Percentiles rank a stretch among this genome's conserved stretches.
Conservation (phyloP, 345 rosid species). For the Eucalyptus curtisii region DNA sequence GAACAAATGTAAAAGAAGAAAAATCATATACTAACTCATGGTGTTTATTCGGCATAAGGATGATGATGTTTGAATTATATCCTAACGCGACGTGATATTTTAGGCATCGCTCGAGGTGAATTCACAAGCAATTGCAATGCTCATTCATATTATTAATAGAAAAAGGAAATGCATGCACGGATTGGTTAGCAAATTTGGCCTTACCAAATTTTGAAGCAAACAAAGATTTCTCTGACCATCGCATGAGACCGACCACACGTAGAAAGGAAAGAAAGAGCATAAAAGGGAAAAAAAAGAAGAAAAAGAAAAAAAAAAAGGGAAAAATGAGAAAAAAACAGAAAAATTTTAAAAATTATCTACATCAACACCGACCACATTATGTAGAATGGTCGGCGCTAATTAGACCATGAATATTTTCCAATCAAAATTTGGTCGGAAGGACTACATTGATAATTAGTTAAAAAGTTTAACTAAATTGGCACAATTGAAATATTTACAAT, state of each 20-base stretch:
- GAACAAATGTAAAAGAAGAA: not conserved
- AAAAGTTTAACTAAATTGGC: too few species aligned
- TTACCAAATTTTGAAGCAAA: not conserved
- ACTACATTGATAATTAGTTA: too few species aligned
- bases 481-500: too few species aligned
- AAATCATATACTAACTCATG: not conserved
- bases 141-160: not conserved
- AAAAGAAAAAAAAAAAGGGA: too few species aligned
- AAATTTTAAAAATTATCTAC: too few species aligned
- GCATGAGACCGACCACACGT: not conserved
- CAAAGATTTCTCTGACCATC: not conserved
- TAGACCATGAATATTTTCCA: not conserved
- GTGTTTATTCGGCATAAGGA: not conserved
- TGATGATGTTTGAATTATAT: not conserved
- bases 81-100: not conserved
- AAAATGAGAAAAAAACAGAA: too few species aligned
- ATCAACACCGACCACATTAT: not conserved
- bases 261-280: not conserved
- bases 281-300: not conserved
- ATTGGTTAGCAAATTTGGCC: not conserved
- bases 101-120: not conserved
- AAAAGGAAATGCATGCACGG: not conserved
- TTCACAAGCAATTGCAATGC: not conserved
- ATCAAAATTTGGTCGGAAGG: too few species aligned
- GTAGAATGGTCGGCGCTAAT: too few species aligned